These are phyloP conservation scores for Phyllosticta ampelicida DNA, from an alignment of 2,329 filamentous ascomycete species.

Conservation along the genomic window DNA sequence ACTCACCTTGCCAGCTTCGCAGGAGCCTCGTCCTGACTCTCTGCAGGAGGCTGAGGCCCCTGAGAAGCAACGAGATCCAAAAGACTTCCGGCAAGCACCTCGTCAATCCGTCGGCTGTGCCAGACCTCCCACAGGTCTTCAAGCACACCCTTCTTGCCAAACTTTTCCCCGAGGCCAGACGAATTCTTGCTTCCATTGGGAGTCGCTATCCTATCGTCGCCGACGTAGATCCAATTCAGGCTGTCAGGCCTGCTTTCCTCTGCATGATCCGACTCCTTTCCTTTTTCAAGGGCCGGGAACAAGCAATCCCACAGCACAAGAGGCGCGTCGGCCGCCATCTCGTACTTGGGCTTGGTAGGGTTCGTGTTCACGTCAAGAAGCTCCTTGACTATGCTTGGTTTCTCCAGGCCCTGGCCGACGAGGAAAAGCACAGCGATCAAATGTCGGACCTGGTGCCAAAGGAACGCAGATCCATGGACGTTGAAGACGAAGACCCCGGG, in stretches of 20 bases:
- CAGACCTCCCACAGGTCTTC: slow-evolving; percentile 68
- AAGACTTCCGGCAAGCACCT: slow-evolving; percentile 66
- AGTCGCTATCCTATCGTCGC: slow-evolving; percentile 49
- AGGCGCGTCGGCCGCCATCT: slow-evolving; percentile 82
- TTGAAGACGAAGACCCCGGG: slow-evolving; percentile 76
- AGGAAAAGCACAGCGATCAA: slow-evolving; percentile 91
- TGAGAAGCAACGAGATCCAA: slow-evolving; percentile 49
- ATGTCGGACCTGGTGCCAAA: slow-evolving; percentile 97
- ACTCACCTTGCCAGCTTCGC: slow-evolving; percentile 2
- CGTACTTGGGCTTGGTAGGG: slow-evolving; percentile 72
- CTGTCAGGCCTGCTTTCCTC: slow-evolving; percentile 39
- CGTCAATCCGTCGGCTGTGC: slow-evolving; percentile 80
- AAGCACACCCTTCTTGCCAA: slow-evolving; percentile 25
- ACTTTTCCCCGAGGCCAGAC: slow-evolving; percentile 22
- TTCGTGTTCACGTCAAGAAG: slow-evolving; percentile 63
- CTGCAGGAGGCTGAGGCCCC: slow-evolving; percentile 19
- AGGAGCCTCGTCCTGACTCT: slow-evolving; percentile 3
- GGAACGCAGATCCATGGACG: slow-evolving; percentile 80
- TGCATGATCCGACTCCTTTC: slow-evolving; percentile 27
- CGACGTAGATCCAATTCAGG: slow-evolving; percentile 69
- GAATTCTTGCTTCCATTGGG: slow-evolving; percentile 22
- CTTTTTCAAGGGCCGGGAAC: slow-evolving; percentile 50
- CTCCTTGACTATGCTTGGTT: slow-evolving; percentile 58
- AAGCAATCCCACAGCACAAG: slow-evolving; percentile 94
- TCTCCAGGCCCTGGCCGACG: slow-evolving; percentile 78